These are phyloP conservation scores for Penicillium manginii DNA, from an alignment of 495 filamentous ascomycete genomes.

Conservation along the genomic window DNA sequence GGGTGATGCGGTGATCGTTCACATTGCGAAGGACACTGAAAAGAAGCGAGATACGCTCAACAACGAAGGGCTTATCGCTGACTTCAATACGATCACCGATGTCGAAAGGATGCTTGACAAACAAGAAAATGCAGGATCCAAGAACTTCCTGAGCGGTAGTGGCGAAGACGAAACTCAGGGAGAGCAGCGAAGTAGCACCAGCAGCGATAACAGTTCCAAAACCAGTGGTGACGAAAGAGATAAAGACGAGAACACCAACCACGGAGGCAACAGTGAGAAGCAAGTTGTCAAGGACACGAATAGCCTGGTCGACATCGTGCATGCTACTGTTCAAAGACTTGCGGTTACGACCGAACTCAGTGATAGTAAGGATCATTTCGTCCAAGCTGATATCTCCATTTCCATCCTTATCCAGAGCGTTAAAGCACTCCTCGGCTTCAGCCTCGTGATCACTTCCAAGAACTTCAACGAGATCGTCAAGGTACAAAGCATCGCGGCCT, in stretches of 20 bases:
- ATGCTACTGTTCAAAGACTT: constrained; percentile 88
- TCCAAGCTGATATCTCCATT: constrained; percentile 95
- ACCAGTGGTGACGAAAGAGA: constrained; percentile 82
- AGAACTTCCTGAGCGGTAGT: constrained; percentile 91
- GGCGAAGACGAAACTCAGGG: constrained; percentile 91
- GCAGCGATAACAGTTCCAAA: constrained; percentile 89
- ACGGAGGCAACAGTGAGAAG: constrained; percentile 77
- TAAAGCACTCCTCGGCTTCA: constrained; percentile 84
- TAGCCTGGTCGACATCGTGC: constrained; percentile 96
- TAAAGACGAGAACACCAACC: constrained; percentile 83
- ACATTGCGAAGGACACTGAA: constrained; percentile 92
- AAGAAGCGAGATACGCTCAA: constrained; percentile 92
- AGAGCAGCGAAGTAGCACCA: constrained; percentile 92
- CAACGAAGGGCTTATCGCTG: constrained; percentile 66
- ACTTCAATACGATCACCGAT: constrained; percentile 95
- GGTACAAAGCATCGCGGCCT: constrained; percentile 75
- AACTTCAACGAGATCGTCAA: constrained; percentile 85
- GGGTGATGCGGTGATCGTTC: constrained; percentile 78
- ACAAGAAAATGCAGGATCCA: constrained; percentile 95
- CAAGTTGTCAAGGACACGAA: constrained; percentile 85
- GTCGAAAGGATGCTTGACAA: constrained; percentile 95
- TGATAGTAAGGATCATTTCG: constrained; percentile 89
- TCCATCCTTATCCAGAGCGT: constrained; percentile 76
- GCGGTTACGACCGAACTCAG: constrained; percentile 78
- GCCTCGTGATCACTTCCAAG: constrained; percentile 70